These are phyloP conservation scores for Jackrogersella minutella DNA, from an alignment of 495 filamentous ascomycete genomes.

Conservation along the genomic window DNA sequence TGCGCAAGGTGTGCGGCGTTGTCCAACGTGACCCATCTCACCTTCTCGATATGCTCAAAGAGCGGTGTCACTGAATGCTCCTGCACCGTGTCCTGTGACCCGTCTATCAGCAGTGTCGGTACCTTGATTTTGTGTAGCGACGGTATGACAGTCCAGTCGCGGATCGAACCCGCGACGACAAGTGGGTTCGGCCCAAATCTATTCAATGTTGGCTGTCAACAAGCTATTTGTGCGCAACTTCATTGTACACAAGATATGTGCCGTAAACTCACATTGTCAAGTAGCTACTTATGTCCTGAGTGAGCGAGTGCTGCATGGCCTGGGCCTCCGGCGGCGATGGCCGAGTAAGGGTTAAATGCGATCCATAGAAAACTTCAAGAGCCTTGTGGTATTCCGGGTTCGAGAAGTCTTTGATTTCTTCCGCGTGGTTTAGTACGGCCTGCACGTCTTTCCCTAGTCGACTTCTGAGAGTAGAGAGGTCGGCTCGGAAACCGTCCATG, in stretches of 20 bases:
- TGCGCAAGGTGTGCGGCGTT: constrained; percentile 56
- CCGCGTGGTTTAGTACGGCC: constrained; percentile 21
- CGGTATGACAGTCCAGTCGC: constrained; percentile 33
- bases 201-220: no score
- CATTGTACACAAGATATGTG: no score
- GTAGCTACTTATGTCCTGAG: constrained; percentile 54
- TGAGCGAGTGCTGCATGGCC: constrained; percentile 43
- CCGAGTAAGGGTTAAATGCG: constrained; percentile 52
- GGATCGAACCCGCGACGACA: constrained; percentile 25
- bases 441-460: constrained; percentile 31
- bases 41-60: constrained; percentile 53
- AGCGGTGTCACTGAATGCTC: constrained; percentile 55
- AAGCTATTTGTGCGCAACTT: no score
- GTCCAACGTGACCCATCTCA: constrained; percentile 57
- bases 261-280: constrained; percentile 54
- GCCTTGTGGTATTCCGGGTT: constrained; percentile 56
- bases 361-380: constrained; percentile 50
- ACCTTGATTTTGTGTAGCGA: constrained; percentile 49
- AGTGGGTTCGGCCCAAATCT: constrained; percentile 37
- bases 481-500: constrained; percentile 34
- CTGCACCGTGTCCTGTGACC: constrained; percentile 57
- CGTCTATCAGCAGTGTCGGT: constrained; percentile 59
- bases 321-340: constrained; percentile 47
- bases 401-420: constrained; percentile 44
- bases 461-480: constrained; percentile 16